Percentiles rank a stretch among this genome's conserved stretches.
Evolutionary conservation across 192 early-diverging fungal genomes (phyloP).

Genomic region (Umbelopsis sp.): DNA sequence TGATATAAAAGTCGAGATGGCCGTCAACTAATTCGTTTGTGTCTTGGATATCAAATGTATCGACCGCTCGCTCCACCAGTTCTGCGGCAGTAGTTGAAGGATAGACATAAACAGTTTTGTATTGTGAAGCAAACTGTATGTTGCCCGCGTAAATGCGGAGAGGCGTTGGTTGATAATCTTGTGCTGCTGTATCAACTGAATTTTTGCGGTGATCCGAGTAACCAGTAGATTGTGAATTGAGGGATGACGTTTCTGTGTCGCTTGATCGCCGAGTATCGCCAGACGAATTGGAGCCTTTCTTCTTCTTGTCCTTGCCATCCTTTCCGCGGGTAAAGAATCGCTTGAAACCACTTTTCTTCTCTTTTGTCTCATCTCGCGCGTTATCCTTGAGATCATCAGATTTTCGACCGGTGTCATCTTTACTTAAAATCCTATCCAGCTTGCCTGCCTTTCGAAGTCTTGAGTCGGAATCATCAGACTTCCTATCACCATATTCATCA

Average conservation of each 20-base stretch:
- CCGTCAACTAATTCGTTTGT: conserved; percentile 26
- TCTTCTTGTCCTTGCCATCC: conserved; percentile 25
- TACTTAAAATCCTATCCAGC: conserved; percentile 24
- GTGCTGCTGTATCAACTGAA: neutral
- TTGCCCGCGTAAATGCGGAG: conserved; percentile 53
- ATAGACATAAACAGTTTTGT: conserved; percentile 44
- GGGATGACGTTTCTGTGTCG: conserved; percentile 28
- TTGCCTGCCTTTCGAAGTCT: conserved; percentile 21
- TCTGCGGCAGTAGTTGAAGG: conserved; percentile 43
- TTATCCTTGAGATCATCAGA: conserved; percentile 2
- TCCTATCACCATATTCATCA: conserved; percentile 21
- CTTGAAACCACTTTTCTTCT: conserved; percentile 30
- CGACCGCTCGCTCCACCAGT: conserved; percentile 46
- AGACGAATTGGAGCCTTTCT: conserved; percentile 27
- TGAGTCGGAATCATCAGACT: neutral
- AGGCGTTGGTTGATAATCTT: conserved; percentile 15
- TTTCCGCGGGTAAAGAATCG: conserved; percentile 34
- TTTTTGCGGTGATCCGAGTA: conserved; percentile 18
- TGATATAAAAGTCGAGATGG: conserved; percentile 43
- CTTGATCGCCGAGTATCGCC: conserved; percentile 14
- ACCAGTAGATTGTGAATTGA: conserved; percentile 36
- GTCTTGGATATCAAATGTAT: conserved; percentile 41
- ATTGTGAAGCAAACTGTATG: conserved; percentile 40
- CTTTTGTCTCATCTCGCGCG: neutral
- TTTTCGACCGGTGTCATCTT: neutral